These are phyloP conservation scores for Komagataella pseudopastoris DNA, from an alignment of 805 yeast species.

Conservation along the genomic window DNA sequence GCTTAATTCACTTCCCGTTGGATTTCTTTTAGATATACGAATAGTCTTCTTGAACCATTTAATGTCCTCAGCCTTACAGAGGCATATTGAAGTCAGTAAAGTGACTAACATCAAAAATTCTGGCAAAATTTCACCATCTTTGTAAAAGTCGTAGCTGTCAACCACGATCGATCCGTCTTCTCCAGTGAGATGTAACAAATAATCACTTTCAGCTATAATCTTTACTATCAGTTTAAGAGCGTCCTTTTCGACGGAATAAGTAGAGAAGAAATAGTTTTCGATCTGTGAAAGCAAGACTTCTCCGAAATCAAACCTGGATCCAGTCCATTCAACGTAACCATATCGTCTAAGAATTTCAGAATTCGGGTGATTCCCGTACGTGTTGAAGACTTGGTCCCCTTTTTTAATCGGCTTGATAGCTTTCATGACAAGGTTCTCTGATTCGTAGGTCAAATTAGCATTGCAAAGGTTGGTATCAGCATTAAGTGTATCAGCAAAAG, in stretches of 20 bases:
- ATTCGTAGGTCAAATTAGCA: slow-evolving; percentile 49
- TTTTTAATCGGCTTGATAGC: slow-evolving; percentile 43
- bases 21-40: slow-evolving; percentile 7
- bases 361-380: slow-evolving; percentile 85
- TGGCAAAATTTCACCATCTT: slow-evolving; percentile 41
- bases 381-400: slow-evolving; percentile 74
- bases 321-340: slow-evolving; percentile 72
- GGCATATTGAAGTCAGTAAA: slow-evolving; percentile 26
- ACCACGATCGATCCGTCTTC: slow-evolving; percentile 25
- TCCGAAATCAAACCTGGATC: slow-evolving; percentile 69
- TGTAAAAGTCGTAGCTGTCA: slow-evolving; percentile 52
- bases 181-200: slow-evolving; percentile 16
- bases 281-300: slow-evolving; percentile 44
- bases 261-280: slow-evolving; percentile 19
- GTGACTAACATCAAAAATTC: slow-evolving; percentile 45
- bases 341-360: slow-evolving; percentile 82
- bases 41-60: slow-evolving; percentile 16
- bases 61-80: slow-evolving; percentile 14
- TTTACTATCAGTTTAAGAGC: slow-evolving; percentile 23
- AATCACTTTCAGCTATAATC: slow-evolving; percentile 20
- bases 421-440: slow-evolving; percentile 49
- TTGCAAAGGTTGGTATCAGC: slow-evolving; percentile 71
- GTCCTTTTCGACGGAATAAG: slow-evolving; percentile 11
- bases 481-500: slow-evolving; percentile 83
- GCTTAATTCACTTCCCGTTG: slow-evolving; percentile 13